Conservation (phyloP, 148 eudicot genomes). For the Camellia granthamiana region DNA sequence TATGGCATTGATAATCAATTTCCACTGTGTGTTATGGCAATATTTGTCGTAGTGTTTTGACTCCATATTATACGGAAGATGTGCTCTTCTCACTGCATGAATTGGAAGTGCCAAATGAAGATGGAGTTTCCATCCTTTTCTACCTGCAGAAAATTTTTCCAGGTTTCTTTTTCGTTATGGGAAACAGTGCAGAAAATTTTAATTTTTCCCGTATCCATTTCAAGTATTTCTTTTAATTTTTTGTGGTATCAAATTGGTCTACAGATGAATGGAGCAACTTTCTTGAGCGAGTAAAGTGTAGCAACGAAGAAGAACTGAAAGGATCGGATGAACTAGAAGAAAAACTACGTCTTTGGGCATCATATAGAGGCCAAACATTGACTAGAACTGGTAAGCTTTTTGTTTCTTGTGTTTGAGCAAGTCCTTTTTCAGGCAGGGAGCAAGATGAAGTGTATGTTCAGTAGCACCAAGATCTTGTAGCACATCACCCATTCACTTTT, state of each 20-base stretch:
- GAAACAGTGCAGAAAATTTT: neutral
- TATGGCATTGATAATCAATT: neutral
- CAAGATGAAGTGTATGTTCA: neutral
- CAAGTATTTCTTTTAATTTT: neutral
- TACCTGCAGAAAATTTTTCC: conserved; percentile 98
- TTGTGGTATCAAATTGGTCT: neutral
- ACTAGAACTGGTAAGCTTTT: conserved; percentile 74
- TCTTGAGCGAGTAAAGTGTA: conserved; percentile 63
- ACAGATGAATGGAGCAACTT: conserved; percentile 96
- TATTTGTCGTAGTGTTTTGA: conserved; percentile 59
- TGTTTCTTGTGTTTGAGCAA: neutral
- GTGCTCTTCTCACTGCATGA: conserved; percentile 75
- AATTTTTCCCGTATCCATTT: neutral
- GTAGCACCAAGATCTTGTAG: neutral
- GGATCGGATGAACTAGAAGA: conserved; percentile 58
- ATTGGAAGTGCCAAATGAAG: conserved; percentile 79
- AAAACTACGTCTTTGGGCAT: conserved; percentile 95
- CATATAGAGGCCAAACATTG: conserved; percentile 93
- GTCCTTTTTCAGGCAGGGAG: neutral
- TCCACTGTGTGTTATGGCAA: neutral
- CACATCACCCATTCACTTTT: neutral
- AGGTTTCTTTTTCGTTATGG: conserved; percentile 41
- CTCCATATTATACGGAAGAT: conserved; percentile 92
- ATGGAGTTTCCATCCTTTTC: conserved; percentile 91
- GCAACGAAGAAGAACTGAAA: conserved; percentile 60